Evolutionary conservation across 176 grass and related monocot genomes (phyloP).

Genomic region (Lolium perenne): DNA sequence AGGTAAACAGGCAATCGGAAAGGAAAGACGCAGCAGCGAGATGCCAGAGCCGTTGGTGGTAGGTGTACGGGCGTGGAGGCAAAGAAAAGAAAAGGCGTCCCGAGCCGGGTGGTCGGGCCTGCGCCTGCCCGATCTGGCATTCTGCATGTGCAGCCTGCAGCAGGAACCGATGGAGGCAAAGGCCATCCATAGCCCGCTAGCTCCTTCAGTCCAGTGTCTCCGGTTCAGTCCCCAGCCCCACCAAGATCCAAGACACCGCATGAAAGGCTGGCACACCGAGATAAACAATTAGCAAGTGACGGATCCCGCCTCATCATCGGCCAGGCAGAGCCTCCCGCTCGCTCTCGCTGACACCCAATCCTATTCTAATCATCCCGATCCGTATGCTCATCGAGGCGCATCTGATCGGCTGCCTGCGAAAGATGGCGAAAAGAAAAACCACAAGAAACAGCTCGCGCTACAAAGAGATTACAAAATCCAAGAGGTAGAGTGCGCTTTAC

Average conservation of each 20-base stretch:
- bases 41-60: neutral
- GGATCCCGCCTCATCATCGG: conserved; percentile 12
- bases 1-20: neutral
- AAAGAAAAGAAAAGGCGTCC: neutral
- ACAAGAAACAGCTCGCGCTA: neutral
- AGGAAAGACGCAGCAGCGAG: neutral
- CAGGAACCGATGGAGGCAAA: neutral
- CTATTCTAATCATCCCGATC: conserved; percentile 27
- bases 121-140: conserved; percentile 28
- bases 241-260: conserved; percentile 40
- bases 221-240: neutral
- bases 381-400: neutral
- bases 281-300: neutral
- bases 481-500: too few relatives aligned
- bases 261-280: neutral
- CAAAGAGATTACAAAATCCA: too few relatives aligned
- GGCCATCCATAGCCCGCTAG: neutral
- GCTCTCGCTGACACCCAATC: conserved; percentile 41
- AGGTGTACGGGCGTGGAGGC: neutral
- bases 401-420: conserved; percentile 13
- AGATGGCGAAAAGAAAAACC: neutral
- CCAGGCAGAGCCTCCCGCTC: neutral
- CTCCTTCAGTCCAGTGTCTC: neutral
- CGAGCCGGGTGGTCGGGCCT: neutral
- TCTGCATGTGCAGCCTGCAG: conserved; percentile 38